A percentile compares a stretch with the other conserved stretches of the same genome.
phyloP scores from a whole-genome alignment of 139 green algal species.

The Haematococcus lacustris region DNA sequence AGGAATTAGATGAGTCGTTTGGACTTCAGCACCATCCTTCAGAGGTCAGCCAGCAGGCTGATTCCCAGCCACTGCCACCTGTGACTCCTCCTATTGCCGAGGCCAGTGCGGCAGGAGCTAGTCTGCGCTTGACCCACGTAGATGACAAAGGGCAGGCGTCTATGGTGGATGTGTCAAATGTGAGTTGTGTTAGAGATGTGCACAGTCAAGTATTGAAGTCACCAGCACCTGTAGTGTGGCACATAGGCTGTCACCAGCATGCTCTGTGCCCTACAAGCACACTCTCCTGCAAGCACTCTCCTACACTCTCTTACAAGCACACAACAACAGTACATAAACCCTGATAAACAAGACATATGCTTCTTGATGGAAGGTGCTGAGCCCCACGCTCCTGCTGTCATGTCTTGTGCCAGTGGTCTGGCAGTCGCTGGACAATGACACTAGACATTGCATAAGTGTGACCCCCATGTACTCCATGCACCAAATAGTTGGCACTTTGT shows the following conservation, averaged over 20 bases:
- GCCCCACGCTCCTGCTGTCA: neutral
- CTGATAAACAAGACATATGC: neutral
- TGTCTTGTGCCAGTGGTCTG: neutral
- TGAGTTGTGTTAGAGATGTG: conserved; percentile 2
- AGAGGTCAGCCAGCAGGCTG: no score
- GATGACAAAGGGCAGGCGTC: conserved; percentile 38
- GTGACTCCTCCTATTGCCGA: no score
- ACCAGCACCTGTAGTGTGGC: neutral
- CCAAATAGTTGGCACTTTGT: no score
- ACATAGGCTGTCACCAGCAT: neutral
- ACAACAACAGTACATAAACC: neutral
- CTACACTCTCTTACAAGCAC: neutral
- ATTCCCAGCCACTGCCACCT: no score
- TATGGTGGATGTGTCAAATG: conserved; percentile 80
- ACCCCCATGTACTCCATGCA: no score
- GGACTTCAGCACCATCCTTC: no score
- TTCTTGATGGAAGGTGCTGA: neutral
- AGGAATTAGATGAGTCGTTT: no score
- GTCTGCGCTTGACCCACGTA: conserved; percentile 22
- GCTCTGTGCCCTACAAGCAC: neutral
- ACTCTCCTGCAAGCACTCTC: neutral
- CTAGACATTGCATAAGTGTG: no score
- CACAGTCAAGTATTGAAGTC: neutral
- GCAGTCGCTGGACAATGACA: no score
- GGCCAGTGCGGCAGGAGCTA: no score